phyloP scores from a whole-genome alignment of 148 eudicot species.

The Pharnaceum exiguum region DNA sequence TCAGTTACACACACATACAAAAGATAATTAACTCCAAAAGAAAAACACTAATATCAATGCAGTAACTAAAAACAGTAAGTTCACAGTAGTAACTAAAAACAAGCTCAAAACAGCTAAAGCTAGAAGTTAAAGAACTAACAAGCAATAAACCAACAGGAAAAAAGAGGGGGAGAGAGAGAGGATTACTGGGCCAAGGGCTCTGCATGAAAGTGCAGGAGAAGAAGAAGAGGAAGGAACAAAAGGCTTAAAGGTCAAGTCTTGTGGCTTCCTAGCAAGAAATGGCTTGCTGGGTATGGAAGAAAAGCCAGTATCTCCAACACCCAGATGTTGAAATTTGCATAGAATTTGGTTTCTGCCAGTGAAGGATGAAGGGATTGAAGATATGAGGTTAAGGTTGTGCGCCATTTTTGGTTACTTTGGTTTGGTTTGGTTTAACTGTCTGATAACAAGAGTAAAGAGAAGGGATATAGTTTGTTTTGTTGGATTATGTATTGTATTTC shows the following conservation, averaged over 20 bases:
- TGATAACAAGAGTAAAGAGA: no score
- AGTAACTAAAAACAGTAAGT: background rate
- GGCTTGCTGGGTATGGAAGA: conserved; percentile 2
- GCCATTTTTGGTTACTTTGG: conserved; percentile 27
- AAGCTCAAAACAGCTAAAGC: background rate
- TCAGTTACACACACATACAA: no score
- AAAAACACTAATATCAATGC: background rate
- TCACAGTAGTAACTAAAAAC: background rate
- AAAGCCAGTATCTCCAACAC: background rate
- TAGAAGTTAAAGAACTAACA: background rate
- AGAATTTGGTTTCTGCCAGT: background rate
- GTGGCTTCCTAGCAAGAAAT: background rate
- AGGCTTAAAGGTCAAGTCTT: conserved; percentile 3
- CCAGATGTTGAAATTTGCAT: conserved; percentile 6
- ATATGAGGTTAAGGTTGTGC: conserved; percentile 8
- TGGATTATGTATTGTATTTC: no score
- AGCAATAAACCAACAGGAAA: background rate
- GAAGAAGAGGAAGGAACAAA: conserved; percentile 3
- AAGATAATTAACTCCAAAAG: no score
- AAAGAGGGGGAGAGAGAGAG: background rate
- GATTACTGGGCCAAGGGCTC: conserved; percentile 58
- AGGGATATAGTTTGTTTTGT: no score
- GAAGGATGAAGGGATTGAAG: conserved; percentile 9
- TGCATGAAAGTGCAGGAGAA: conserved; percentile 26
- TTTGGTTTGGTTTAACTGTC: no score